Base-by-base conservation (phyloP, 2,329 filamentous ascomycete species). In the Passalora sequoiae region DNA sequence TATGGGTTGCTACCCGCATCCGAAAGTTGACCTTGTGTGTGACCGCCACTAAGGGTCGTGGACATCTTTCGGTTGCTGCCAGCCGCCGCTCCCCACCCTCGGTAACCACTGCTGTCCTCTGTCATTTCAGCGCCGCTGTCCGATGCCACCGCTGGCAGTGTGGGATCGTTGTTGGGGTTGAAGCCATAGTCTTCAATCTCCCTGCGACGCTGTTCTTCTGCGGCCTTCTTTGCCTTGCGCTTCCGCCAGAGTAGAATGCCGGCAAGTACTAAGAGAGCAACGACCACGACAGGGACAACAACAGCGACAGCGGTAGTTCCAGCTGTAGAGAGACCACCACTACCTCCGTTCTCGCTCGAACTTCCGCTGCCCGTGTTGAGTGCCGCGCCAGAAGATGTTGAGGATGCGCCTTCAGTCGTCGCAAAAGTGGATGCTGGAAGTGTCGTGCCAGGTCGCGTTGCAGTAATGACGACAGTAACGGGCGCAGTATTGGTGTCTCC, bases 111-210 rank as follows among this genome's bases (percentile, higher is more conserved):
- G 42, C 74, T 76, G 51, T 88, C 85, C 60, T 95, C 86, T 45
- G 80, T 76, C 83, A 89, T 89, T 63, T 91, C 69, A 40, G 75
- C 76, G 41, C 76, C 78, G 6, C 60, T 66, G 38, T 70, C 70
- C 29, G 64, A 66, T 69, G 77, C 72, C 40, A 73, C 68, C 7
- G 74, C 73, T 6, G 80, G 80, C 9, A 95, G 73, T 1, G 85
- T 88, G 1, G 89, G 88, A 62, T 96, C 89, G 47, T 89, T 83
- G 67, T 97, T 97, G n/a, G 92, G 92, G 65, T 97, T 97, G 73
- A 89, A 97, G 22, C 86, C 84, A 64, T 97, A 97, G 62, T 97
- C 92, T 65, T 97, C 91, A 8, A 96, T 89, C 67, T 98, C 92
- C 70, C 96, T 96, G 51, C 89, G 80, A 38, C 92, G 80, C 58